Base-by-base conservation (phyloP, 192 early-diverging fungal species). In the Umbelopsis sp. region DNA sequence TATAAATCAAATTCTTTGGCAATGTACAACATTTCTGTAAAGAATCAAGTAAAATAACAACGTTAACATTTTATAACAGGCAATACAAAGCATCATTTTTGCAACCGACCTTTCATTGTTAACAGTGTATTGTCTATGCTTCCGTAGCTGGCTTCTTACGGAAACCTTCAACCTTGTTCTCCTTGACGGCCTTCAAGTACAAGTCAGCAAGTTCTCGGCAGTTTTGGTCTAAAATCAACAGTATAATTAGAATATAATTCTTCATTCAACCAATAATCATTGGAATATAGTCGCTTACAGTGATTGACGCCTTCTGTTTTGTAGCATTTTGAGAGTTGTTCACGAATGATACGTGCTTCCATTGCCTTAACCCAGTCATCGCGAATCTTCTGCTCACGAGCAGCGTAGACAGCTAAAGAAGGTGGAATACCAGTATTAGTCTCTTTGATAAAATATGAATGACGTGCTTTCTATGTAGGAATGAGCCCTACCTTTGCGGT, bases 241-340 rank as follows among this genome's bases (percentile, higher is more conserved):
- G 5, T 45, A 52, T 34, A 32, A 26, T n/a, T 68, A 24, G 16
- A 1, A 51, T 21, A n/a, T 9, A n/a, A 47, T 41, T 24, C 22
- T 41, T 41, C 17, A n/a, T 11, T 50, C 1, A 24, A 24, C 29
- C 45, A 29, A 69, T 20, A 34, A 14, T 32, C 3, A n/a, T 14
- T 24, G 16, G 2, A 21, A 22, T 7, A 8, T n/a, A 22, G 14
- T 29, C 32, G 68, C 72, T 78, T 74, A 78, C 77, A 87, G 80
- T 95, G 92, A 84, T 98, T 98, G 70, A 95, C 95, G 66, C 95
- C 92, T 82, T 98, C 94, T 50, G 91, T 89, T 34, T 87, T 84
- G 81, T 96, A 93, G 87, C 97, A 98, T 90, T 94, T 93, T 71
- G 88, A 85, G 66, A 97, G 84, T 85, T 95, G 92, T 68, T 96